phyloP scores from a whole-genome alignment of 768 basidiomycete species.

The Leccinum boreale region DNA sequence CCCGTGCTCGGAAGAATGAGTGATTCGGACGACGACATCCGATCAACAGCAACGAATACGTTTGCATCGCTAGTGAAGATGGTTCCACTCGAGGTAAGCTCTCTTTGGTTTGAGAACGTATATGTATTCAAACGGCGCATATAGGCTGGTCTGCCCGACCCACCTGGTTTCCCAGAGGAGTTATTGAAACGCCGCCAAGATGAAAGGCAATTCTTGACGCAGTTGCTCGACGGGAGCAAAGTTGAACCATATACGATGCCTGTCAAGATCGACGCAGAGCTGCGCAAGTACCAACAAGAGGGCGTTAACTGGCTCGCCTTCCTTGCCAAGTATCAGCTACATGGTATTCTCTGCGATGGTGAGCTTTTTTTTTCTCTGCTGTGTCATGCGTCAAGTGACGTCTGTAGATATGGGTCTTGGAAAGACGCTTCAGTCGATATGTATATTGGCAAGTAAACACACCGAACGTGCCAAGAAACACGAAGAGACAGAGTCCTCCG shows the following conservation, averaged over 20 bases:
- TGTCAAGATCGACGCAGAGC: conserved; percentile 84
- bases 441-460: conserved; percentile 93
- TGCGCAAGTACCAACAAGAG: conserved; percentile 97
- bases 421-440: conserved; percentile 96
- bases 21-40: conserved; percentile 86
- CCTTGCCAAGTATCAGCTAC: conserved; percentile 94
- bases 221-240: conserved; percentile 92
- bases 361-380: conserved; percentile 19
- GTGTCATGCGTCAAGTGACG: not conserved
- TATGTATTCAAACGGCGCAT: not conserved
- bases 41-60: conserved; percentile 92
- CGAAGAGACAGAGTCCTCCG: conserved; percentile 63
- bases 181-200: conserved; percentile 80
- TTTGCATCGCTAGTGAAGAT: conserved; percentile 98
- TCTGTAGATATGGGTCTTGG: conserved; percentile 94
- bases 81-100: conserved; percentile 88
- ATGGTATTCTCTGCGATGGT: conserved; percentile 98
- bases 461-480: conserved; percentile 75
- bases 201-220: conserved; percentile 89
- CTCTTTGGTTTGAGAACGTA: not conserved
- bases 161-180: conserved; percentile 86
- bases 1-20: conserved; percentile 98
- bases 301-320: conserved; percentile 99
- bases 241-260: conserved; percentile 89
- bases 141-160: conserved; percentile 95